A percentile compares a stretch with the other conserved stretches of the same genome.
These are phyloP conservation scores for Botrytis sinoallii DNA, from an alignment of 2,329 filamentous ascomycete species.

Conservation along the genomic window DNA sequence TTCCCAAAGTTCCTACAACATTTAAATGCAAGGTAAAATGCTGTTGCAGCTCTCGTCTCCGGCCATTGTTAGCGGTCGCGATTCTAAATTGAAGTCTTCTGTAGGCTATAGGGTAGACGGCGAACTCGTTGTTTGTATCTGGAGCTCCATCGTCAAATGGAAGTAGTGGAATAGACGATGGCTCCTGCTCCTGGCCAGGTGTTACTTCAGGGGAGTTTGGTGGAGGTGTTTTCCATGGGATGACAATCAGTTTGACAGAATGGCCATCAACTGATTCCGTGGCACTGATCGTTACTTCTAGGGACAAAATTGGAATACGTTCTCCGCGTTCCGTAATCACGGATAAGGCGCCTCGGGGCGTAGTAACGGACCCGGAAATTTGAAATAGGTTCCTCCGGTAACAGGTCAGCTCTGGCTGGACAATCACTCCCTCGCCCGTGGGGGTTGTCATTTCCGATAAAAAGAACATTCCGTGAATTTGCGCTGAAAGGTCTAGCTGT, in stretches of 20 bases:
- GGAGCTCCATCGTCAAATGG: conserved; percentile 53
- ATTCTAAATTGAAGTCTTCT: conserved; percentile 89
- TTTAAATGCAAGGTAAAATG: conserved; percentile 91
- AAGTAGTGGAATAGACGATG: conserved; percentile 73
- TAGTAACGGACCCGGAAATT: conserved; percentile 83
- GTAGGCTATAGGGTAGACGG: conserved; percentile 91
- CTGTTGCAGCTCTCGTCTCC: conserved; percentile 91
- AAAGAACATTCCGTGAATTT: conserved; percentile 88
- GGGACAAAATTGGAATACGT: conserved; percentile 74
- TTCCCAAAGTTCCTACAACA: conserved; percentile 77
- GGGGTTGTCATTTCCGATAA: conserved; percentile 59
- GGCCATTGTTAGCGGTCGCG: conserved; percentile 93
- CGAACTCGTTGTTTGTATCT: conserved; percentile 60
- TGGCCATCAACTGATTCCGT: conserved; percentile 95
- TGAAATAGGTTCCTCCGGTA: conserved; percentile 95
- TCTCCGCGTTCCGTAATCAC: conserved; percentile 82
- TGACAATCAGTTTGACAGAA: conserved; percentile 87
- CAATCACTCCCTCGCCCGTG: conserved; percentile 50
- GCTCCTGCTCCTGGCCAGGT: conserved; percentile 75
- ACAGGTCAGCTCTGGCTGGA: conserved; percentile 83
- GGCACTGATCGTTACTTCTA: conserved; percentile 86
- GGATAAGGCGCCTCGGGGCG: conserved; percentile 73
- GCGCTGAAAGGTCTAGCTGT: conserved; percentile 55
- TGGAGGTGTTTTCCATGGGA: conserved; percentile 95
- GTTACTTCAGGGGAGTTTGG: conserved; percentile 68